Base-by-base conservation (phyloP, 495 filamentous ascomycete genomes). In the Articulospora tetracladia region DNA sequence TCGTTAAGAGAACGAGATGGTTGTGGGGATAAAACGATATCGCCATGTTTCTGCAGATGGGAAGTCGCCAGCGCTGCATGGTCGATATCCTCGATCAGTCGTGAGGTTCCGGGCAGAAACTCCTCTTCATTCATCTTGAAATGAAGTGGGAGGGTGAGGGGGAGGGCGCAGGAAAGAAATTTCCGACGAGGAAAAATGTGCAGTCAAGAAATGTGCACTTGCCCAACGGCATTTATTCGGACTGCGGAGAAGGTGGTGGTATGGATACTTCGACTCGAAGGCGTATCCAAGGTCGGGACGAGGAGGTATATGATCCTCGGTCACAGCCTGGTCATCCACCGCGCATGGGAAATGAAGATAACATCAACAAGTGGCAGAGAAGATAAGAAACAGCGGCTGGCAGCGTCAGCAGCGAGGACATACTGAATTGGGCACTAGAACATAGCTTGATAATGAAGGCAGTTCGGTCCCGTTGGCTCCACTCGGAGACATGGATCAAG, bases 11-110 rank as follows among this genome's bases (percentile, higher is more conserved):
- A 63, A 23, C n/a, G 23, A 1, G 60, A 53, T 7, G 60, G 60
- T 25, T 63, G 60, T 1, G 60, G 60, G 1, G 76, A 73, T 32
- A 80, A 69, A 19, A 79, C 46, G 23, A 79, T 64, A 34, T 75
- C 63, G n/a, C 58, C 58, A 32, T 60, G 58, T 15, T 48, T 53
- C 25, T 46, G 39, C 10, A 60, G 50, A 25, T 60, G 58, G 1
- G 58, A 54, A 25, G 50, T 54, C 10, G 30, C 22, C 11, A 24
- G 30, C 17, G 50, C 25, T 7, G 23, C 39, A 10, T 48, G 58
- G 36, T 34, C 36, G 2, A 22, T 7, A 10, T 41, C 36, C 36
- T 60, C 58, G 26, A 60, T 24, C 1, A 60, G 39, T 20, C 51
- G 36, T 2, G 58, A 55, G 8, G 58, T 60, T 2, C 58, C 58